These are phyloP conservation scores for Allomyces arbusculus DNA, from an alignment of 192 early-diverging fungal genomes.

Conservation along the genomic window DNA sequence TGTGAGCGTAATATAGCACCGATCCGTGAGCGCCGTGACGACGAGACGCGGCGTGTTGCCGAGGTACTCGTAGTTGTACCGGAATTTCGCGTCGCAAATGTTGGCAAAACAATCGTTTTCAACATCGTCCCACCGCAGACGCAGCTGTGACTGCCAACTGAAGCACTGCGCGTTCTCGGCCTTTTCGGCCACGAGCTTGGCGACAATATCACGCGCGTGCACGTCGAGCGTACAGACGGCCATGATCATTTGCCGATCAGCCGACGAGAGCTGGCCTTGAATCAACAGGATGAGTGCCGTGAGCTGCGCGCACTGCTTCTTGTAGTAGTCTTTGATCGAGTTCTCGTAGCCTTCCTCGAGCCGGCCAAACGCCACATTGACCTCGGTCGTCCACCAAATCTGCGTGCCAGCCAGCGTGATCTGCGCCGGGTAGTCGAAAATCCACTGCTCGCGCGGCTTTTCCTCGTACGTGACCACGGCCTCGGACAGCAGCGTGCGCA, in stretches of 20 bases:
- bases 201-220: conserved; percentile 85
- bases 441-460: conserved; percentile 50
- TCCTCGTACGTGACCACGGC: conserved; percentile 40
- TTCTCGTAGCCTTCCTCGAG: conserved; percentile 50
- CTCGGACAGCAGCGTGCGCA: conserved; percentile 40
- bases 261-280: conserved; percentile 42
- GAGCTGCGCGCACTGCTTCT: conserved; percentile 45
- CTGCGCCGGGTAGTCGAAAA: conserved; percentile 44
- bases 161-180: conserved; percentile 53
- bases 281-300: conserved; percentile 31
- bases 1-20: conserved; percentile 94
- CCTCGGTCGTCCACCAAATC: conserved; percentile 53
- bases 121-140: conserved; percentile 60
- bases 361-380: conserved; percentile 35
- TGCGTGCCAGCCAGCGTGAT: conserved; percentile 38
- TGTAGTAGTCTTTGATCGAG: conserved; percentile 46
- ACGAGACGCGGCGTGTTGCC: conserved; percentile 91
- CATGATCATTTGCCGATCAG: conserved; percentile 84
- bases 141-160: conserved; percentile 86
- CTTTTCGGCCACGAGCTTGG: conserved; percentile 31
- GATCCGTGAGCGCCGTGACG: conserved; percentile 95
- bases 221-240: conserved; percentile 96
- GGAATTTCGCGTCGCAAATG: conserved; percentile 87
- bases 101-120: conserved; percentile 41
- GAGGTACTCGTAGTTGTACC: conserved; percentile 94